A percentile compares a stretch with the other conserved stretches of the same genome.
phyloP scores from a whole-genome alignment of 352 stramenopile species.

The Pythium aphanidermatum region DNA sequence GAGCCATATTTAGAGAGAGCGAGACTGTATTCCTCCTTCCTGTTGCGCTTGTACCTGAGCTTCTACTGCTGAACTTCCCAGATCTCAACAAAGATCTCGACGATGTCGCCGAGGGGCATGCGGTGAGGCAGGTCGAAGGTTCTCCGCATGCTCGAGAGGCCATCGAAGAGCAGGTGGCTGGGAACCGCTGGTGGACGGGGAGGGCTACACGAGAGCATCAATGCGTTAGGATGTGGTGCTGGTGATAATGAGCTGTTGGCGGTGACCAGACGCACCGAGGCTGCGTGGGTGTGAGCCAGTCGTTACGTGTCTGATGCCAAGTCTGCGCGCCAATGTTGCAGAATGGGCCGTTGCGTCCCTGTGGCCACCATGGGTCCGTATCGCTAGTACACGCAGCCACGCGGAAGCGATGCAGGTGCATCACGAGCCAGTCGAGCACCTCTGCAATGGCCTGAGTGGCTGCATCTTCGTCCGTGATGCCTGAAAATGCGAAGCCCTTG shows the following conservation, averaged over 20 bases:
- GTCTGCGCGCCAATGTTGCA: slow-evolving; percentile 70
- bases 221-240: no score
- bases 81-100: slow-evolving; percentile 85
- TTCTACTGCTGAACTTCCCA: slow-evolving; percentile 87
- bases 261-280: slow-evolving; percentile 55
- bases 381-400: slow-evolving; percentile 70
- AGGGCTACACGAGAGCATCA: slow-evolving; percentile 34
- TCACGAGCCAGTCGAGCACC: slow-evolving; percentile 80
- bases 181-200: slow-evolving; percentile 57
- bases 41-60: no score
- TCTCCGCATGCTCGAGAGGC: slow-evolving; percentile 76
- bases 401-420: slow-evolving; percentile 81
- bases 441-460: slow-evolving; percentile 81
- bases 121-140: slow-evolving; percentile 84
- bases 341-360: slow-evolving; percentile 84
- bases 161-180: slow-evolving; percentile 75
- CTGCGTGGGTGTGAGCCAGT: slow-evolving; percentile 69
- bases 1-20: slow-evolving; percentile 13
- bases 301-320: slow-evolving; percentile 68
- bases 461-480: slow-evolving; percentile 88
- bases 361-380: slow-evolving; percentile 77
- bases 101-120: slow-evolving; percentile 79
- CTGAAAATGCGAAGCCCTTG: slow-evolving; percentile 80
- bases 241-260: no score
- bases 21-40: no score